A percentile compares a stretch with the other conserved stretches of the same genome.
These are phyloP conservation scores for Neolentinus lepideus DNA, from an alignment of 1,284 basidiomycete genomes.

Conservation along the genomic window DNA sequence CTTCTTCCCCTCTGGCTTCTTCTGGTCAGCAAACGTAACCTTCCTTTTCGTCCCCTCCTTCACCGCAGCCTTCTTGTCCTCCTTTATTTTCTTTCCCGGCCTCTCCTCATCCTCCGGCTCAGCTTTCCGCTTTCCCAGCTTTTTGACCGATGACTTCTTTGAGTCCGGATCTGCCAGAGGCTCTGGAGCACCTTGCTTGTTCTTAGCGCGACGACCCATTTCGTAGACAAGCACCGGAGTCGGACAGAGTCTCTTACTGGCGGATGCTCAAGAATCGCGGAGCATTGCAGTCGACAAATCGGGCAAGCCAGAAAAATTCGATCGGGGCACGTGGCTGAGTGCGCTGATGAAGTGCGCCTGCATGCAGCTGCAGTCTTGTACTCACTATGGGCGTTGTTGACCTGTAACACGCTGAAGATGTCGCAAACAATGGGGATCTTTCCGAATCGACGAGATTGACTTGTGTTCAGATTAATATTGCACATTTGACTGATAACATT, in stretches of 20 bases:
- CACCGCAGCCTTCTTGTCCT: constrained; percentile 18
- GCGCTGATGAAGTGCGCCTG: too few species aligned
- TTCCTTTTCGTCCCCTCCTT: constrained; percentile 24
- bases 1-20: constrained; percentile 14
- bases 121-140: constrained; percentile 69
- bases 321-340: neutral
- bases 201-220: constrained; percentile 91
- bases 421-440: too few species aligned
- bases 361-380: too few species aligned
- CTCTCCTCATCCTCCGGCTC: constrained; percentile 43
- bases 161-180: constrained; percentile 42
- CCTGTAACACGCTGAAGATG: too few species aligned
- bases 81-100: constrained; percentile 53
- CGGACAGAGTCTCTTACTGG: neutral
- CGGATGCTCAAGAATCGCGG: neutral
- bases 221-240: neutral
- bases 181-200: constrained; percentile 79
- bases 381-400: too few species aligned
- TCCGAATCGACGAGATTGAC: too few species aligned
- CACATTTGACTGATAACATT: too few species aligned
- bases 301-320: neutral
- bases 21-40: constrained; percentile 19
- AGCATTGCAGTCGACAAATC: neutral
- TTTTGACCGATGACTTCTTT: constrained; percentile 38
- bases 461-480: too few species aligned